Base-by-base conservation (phyloP, 2,329 filamentous ascomycete species). In the Fusarium abutilonis region DNA sequence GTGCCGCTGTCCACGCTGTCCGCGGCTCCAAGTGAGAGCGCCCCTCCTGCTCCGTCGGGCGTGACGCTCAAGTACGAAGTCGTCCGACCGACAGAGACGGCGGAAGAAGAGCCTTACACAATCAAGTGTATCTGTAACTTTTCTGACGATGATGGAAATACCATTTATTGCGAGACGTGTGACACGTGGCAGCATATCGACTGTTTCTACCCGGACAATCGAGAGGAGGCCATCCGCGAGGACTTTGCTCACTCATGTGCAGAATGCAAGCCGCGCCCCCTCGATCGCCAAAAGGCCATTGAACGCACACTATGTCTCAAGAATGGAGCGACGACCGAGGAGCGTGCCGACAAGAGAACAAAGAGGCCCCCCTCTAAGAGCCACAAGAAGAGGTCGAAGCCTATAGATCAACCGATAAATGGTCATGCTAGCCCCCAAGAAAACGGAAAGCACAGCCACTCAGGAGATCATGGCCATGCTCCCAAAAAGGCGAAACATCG, bases 121-220 rank as follows among this genome's bases (percentile, higher is more conserved):
- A 97, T 98, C 81, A 97, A 96, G 83, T 99, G 95, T 85, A 96
- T 98, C 70, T 99, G 95, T 80, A 88, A 88, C 75, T 97, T 90
- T 77, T 82, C 87, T 75, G 93, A 96, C 80, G 95, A 99, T 82
- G 95, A 99, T 82, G 95, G 95, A 78, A 94, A 92, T 77, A 99
- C 95, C 58, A 96, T 99, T 62, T 92, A 93, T 77, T 99, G 95
- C 83, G 95, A 98, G 75, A 86, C 84, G 56, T 99, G 95, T 82
- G 91, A 97, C 75, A 95, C 93, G 45, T 99, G 95, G 95, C 95
- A 99, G 78, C 95, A 99, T 78, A 96, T 97, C 71, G 89, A 93
- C 74, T 99, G 95, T 79, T 98, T 96, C 79, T 98, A 98, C 75
- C 86, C 86, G 19, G 76, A 86, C 64, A 91, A 92, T 69, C 85